Conservation (phyloP, 2,329 filamentous ascomycete species). For the Calonectria montana region DNA sequence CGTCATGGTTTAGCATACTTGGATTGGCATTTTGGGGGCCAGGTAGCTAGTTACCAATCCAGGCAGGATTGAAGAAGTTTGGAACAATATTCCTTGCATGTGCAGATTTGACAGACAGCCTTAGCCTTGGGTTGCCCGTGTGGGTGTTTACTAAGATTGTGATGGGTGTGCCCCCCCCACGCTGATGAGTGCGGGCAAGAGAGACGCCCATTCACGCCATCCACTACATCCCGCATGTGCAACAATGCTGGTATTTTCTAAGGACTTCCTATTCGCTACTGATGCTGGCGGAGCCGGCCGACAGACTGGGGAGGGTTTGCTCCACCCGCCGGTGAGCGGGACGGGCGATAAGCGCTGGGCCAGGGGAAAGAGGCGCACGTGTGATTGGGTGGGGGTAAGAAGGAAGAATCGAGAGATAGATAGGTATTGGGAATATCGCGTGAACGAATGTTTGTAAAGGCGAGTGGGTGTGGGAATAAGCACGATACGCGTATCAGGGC, state of each 20-base stretch:
- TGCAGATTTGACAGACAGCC: conserved; percentile 11
- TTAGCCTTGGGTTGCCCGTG: background rate
- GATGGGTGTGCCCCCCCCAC: conserved; percentile 6
- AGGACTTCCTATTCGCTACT: background rate
- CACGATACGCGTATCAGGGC: background rate
- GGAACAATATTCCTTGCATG: conserved; percentile 20
- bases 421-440: background rate
- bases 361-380: background rate
- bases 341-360: conserved; percentile 18
- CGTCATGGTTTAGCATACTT: conserved; percentile 12
- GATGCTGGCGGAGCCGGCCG: conserved; percentile 41
- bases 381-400: conserved; percentile 6
- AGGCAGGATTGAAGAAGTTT: conserved; percentile 20
- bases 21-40: conserved; percentile 10
- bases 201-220: background rate
- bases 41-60: conserved; percentile 19
- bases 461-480: conserved; percentile 22
- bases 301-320: conserved; percentile 2
- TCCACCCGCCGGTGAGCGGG: conserved; percentile 13
- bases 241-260: background rate
- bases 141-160: background rate
- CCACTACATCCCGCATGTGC: conserved; percentile 5
- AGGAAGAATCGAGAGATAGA: background rate
- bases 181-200: background rate
- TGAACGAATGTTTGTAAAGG: background rate